These are phyloP conservation scores for Claviceps sorghi DNA, from an alignment of 2,329 filamentous ascomycete species.

Conservation along the genomic window DNA sequence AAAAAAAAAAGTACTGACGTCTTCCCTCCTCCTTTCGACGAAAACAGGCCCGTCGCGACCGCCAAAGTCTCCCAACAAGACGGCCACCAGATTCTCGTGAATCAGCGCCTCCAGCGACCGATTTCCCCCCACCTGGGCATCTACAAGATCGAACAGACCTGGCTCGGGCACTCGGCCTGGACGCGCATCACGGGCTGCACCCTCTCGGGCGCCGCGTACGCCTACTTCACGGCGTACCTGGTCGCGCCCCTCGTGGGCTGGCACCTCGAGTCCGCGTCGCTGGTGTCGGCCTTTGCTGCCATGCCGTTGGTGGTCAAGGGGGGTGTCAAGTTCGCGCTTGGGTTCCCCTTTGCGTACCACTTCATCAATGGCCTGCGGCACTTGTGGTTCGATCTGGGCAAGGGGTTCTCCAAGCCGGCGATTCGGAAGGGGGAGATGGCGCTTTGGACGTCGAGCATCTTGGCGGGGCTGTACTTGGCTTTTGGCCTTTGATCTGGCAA, in stretches of 20 bases:
- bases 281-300: conserved; percentile 45
- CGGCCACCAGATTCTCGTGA: conserved; percentile 52
- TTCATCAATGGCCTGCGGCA: conserved; percentile 41
- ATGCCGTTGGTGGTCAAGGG: conserved; percentile 47
- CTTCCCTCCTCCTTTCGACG: too few relatives aligned
- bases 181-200: conserved; percentile 72
- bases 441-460: conserved; percentile 33
- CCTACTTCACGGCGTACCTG: conserved; percentile 70
- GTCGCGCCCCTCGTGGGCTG: conserved; percentile 57
- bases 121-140: conserved; percentile 73
- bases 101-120: conserved; percentile 69
- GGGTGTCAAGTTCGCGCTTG: conserved; percentile 37
- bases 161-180: conserved; percentile 55
- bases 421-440: conserved; percentile 32
- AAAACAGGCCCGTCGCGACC: conserved; percentile 36
- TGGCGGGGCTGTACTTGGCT: conserved; percentile 29
- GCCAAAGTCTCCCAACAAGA: conserved; percentile 40
- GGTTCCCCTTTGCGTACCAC: conserved; percentile 48
- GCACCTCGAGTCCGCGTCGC: conserved; percentile 43
- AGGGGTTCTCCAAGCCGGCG: conserved; percentile 34
- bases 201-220: conserved; percentile 62
- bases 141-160: conserved; percentile 79
- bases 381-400: conserved; percentile 35
- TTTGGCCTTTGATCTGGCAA: conserved; percentile 28
- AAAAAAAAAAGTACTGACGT: too few relatives aligned